phyloP scores from a whole-genome alignment of 139 green algal species.

The Parachlorella kessleri region DNA sequence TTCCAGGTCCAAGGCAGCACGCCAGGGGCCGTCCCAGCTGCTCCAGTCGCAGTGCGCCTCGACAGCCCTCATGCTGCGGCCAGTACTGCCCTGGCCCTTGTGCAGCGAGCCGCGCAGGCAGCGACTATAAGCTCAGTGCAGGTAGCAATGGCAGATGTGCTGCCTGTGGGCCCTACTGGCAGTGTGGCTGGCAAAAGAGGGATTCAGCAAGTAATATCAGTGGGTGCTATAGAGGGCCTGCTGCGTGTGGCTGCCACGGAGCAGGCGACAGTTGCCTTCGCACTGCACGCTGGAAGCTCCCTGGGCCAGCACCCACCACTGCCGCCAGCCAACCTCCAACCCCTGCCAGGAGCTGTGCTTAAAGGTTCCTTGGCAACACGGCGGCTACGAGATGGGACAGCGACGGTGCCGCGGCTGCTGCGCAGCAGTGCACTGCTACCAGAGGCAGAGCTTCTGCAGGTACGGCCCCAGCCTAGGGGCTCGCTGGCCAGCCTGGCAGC shows the following conservation, averaged over 20 bases:
- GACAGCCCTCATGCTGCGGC: not conserved
- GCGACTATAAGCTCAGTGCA: not conserved
- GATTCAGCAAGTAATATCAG: not conserved
- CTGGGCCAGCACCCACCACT: not conserved
- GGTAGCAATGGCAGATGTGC: not conserved
- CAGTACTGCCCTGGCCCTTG: not conserved
- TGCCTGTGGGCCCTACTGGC: constrained; percentile 9
- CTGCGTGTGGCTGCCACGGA: constrained; percentile 38
- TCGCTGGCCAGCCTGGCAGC: constrained; percentile 61
- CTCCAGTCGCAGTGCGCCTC: not conserved
- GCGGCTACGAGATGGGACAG: not conserved
- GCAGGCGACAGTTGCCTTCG: not conserved
- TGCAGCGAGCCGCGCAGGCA: constrained; percentile 9
- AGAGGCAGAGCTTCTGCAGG: constrained; percentile 28
- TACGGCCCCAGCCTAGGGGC: constrained; percentile 52
- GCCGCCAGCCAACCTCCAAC: no score
- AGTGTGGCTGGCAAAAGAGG: not conserved
- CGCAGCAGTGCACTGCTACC: constrained; percentile 18
- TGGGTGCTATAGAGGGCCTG: constrained; percentile 37
- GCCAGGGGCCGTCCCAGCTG: no score
- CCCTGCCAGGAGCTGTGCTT: not conserved
- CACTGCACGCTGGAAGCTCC: not conserved
- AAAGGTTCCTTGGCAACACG: not conserved
- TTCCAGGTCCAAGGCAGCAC: not conserved
- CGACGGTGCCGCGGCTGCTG: constrained; percentile 9